Conservation (phyloP, 2,329 filamentous ascomycete genomes). For the Penicillium sp. region DNA sequence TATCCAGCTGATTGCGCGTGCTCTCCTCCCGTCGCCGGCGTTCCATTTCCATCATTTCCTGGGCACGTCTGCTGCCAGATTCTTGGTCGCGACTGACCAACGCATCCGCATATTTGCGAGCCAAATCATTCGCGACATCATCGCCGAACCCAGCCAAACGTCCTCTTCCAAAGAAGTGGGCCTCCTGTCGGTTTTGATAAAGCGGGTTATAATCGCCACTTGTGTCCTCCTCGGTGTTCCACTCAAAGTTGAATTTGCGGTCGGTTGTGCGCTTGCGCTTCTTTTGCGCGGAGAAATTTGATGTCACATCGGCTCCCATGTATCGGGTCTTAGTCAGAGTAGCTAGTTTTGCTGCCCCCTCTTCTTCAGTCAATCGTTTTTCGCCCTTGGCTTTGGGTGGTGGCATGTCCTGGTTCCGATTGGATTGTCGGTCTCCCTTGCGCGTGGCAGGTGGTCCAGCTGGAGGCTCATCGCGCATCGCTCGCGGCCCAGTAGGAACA, state of each 20-base stretch:
- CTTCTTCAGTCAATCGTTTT: constrained; percentile 52
- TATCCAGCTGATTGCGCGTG: constrained; percentile 73
- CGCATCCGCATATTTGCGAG: constrained; percentile 63
- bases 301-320: constrained; percentile 87
- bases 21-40: constrained; percentile 72
- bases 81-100: constrained; percentile 75
- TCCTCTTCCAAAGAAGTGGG: constrained; percentile 70
- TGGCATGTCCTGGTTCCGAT: constrained; percentile 52
- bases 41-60: constrained; percentile 83
- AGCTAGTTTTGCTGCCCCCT: constrained; percentile 67
- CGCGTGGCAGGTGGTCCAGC: constrained; percentile 55
- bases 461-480: constrained; percentile 59
- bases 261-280: constrained; percentile 90
- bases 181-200: constrained; percentile 68
- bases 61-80: constrained; percentile 73
- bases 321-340: constrained; percentile 77
- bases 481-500: constrained; percentile 69
- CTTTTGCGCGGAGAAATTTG: constrained; percentile 92
- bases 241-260: constrained; percentile 98
- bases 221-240: constrained; percentile 94
- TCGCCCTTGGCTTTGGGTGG: constrained; percentile 45
- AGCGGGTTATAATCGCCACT: constrained; percentile 79
- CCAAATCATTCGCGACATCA: constrained; percentile 54
- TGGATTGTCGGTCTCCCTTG: constrained; percentile 7
- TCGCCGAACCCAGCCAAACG: constrained; percentile 67